phyloP scores from a whole-genome alignment of 805 yeast species.

The Suhomyces pyralidae region DNA sequence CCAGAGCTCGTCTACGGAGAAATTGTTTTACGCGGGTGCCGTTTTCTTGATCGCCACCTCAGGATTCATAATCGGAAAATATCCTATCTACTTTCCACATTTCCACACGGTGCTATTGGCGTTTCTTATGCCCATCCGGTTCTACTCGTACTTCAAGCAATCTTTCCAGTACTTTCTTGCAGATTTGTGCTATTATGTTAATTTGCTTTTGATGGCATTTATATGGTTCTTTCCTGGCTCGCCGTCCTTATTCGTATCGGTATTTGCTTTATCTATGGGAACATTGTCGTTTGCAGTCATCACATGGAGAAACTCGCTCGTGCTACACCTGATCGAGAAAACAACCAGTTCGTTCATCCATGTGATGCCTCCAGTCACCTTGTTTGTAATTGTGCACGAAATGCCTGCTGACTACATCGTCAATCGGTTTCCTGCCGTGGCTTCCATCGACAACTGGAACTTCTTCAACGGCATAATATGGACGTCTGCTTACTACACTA shows the following conservation, averaged over 20 bases:
- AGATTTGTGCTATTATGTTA: conserved; percentile 90
- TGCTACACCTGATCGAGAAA: conserved; percentile 86
- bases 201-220: conserved; percentile 61
- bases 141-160: conserved; percentile 74
- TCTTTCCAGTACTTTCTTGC: conserved; percentile 86
- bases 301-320: conserved; percentile 93
- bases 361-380: conserved; percentile 81
- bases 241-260: conserved; percentile 67
- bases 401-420: conserved; percentile 51
- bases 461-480: conserved; percentile 65
- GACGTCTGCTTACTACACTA: conserved; percentile 77
- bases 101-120: conserved; percentile 62
- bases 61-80: conserved; percentile 75
- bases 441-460: conserved; percentile 62
- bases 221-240: conserved; percentile 84
- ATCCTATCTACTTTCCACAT: conserved; percentile 74
- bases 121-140: conserved; percentile 77
- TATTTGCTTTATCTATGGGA: conserved; percentile 85
- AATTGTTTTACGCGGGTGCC: conserved; percentile 74
- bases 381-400: conserved; percentile 84
- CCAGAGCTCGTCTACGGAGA: conserved; percentile 51
- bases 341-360: conserved; percentile 91
- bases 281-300: conserved; percentile 90
- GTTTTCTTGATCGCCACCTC: conserved; percentile 62
- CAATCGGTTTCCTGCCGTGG: conserved; percentile 77